These are phyloP conservation scores for Penicillium tannophilum DNA, from an alignment of 495 filamentous ascomycete species.

Conservation along the genomic window DNA sequence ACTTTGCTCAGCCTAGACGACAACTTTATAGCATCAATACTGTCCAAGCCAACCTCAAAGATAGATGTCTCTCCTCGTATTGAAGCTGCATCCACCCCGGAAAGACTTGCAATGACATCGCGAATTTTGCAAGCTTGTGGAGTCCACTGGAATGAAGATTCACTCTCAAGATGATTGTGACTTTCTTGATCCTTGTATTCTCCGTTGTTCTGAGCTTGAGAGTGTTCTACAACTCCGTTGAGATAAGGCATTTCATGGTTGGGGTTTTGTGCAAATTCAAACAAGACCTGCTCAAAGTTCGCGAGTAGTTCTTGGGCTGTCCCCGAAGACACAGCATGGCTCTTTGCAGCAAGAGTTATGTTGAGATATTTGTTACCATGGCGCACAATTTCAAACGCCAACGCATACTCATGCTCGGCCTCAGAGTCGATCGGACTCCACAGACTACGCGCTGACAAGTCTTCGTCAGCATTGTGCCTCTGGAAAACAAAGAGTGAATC, in stretches of 20 bases:
- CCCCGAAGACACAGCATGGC: conserved; percentile 20
- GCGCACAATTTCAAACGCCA: conserved; percentile 72
- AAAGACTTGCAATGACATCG: conserved; percentile 61
- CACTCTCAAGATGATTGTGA: background rate
- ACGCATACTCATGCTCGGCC: conserved; percentile 65
- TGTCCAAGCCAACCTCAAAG: conserved; percentile 85
- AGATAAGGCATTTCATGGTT: conserved; percentile 19
- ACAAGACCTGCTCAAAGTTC: conserved; percentile 28
- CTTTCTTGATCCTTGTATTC: background rate
- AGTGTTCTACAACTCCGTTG: conserved; percentile 11
- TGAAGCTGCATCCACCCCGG: conserved; percentile 49
- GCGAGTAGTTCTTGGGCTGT: conserved; percentile 25
- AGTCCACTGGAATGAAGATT: conserved; percentile 55
- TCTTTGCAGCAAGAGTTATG: conserved; percentile 55
- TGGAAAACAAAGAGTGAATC: conserved; percentile 66
- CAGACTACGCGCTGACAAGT: conserved; percentile 32
- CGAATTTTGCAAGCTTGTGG: conserved; percentile 50
- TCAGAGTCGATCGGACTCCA: conserved; percentile 58
- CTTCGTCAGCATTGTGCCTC: conserved; percentile 30
- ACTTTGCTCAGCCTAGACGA: conserved; percentile 62
- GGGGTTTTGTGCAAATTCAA: conserved; percentile 26
- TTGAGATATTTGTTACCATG: conserved; percentile 43
- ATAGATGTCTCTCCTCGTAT: conserved; percentile 64
- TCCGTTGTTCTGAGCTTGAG: conserved; percentile 3
- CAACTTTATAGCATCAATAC: conserved; percentile 82